Percentiles rank a stretch among this genome's conserved stretches.
Evolutionary conservation across 2,329 filamentous ascomycete species (phyloP).

Genomic region (Neopestalotiopsis sp.): DNA sequence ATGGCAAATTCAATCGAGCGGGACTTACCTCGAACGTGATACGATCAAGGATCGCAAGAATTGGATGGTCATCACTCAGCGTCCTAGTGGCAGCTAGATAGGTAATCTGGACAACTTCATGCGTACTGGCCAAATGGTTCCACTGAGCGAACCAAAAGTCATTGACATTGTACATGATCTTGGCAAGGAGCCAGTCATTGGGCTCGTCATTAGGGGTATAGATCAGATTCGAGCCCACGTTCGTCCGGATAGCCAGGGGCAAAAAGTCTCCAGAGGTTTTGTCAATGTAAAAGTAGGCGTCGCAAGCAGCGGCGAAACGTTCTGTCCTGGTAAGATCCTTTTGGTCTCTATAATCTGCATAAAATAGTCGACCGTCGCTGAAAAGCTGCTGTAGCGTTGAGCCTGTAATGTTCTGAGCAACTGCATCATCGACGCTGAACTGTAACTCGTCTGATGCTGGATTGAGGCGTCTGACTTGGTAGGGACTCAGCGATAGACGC

Average conservation of each 20-base stretch:
- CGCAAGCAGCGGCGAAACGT: slow-evolving; percentile 47
- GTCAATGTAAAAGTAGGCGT: slow-evolving; percentile 54
- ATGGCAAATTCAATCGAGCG: not conserved
- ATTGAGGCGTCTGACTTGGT: slow-evolving; percentile 40
- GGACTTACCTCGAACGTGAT: slow-evolving; percentile 30
- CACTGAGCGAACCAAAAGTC: slow-evolving; percentile 52
- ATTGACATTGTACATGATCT: slow-evolving; percentile 55
- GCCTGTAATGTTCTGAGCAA: slow-evolving; percentile 37
- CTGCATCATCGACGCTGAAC: slow-evolving; percentile 41
- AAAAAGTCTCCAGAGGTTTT: slow-evolving; percentile 47
- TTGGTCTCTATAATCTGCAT: slow-evolving; percentile 48
- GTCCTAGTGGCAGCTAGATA: slow-evolving; percentile 52
- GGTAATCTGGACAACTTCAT: slow-evolving; percentile 48
- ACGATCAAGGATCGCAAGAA: slow-evolving; percentile 44
- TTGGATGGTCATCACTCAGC: slow-evolving; percentile 50
- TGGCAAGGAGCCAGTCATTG: slow-evolving; percentile 57
- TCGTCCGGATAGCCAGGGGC: slow-evolving; percentile 53
- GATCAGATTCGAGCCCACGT: slow-evolving; percentile 44
- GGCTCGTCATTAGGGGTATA: slow-evolving; percentile 51
- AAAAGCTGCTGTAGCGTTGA: slow-evolving; percentile 40
- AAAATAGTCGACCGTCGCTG: slow-evolving; percentile 45
- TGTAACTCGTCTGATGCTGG: slow-evolving; percentile 38
- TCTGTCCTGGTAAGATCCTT: slow-evolving; percentile 24
- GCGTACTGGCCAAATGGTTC: slow-evolving; percentile 49
- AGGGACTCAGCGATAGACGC: slow-evolving; percentile 48